Base-by-base conservation (phyloP, 129 eudicot species). In the Oenanthe sinensis region DNA sequence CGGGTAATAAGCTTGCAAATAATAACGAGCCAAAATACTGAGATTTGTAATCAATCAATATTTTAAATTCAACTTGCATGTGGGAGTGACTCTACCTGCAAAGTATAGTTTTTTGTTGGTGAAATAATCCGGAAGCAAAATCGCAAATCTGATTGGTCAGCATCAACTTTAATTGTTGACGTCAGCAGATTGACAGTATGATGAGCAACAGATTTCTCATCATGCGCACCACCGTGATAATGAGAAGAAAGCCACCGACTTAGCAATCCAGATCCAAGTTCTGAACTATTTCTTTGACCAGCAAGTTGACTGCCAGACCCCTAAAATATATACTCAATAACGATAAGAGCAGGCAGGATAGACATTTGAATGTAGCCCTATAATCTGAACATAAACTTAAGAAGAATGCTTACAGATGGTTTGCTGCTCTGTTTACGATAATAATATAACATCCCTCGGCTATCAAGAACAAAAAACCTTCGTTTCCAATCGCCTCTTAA, bases 231-330 rank as follows among this genome's bases (percentile, higher is more conserved):
- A 67, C 98, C 93, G 77, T 91, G 96, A 80, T 91, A 85, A 84
- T 89, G 91, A 80, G 97, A 89, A 81, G 98, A 94, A 83, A 94
- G 95, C 98, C 98, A 94, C 60, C 97, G 97, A 82, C 98, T 94
- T 71, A 94, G 89, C 80, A 94, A 84, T 80, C 98, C 98, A 60
- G 96, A 93, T 83, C 98, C 98, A 81, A 89, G 91, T 81, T 94
- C 98, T 43, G 98, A 94, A 87, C 97, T 94, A 83, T 94, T 94
- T 83, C 98, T 89, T 83, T 94, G 98, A 83, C 90, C 91, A 75
- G 98, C 82, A 62, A 81, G 88, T 85, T 90, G 98, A 84, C 85
- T 85, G 81, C 91, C 83, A 63, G 98, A 90, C 60, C 93, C 90
- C 98, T 94, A 76, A 60, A 79, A 76, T 67, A 50, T 30, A 55